These are phyloP conservation scores for Lactarius tabidus DNA, from an alignment of 768 basidiomycete species.

Conservation along the genomic window DNA sequence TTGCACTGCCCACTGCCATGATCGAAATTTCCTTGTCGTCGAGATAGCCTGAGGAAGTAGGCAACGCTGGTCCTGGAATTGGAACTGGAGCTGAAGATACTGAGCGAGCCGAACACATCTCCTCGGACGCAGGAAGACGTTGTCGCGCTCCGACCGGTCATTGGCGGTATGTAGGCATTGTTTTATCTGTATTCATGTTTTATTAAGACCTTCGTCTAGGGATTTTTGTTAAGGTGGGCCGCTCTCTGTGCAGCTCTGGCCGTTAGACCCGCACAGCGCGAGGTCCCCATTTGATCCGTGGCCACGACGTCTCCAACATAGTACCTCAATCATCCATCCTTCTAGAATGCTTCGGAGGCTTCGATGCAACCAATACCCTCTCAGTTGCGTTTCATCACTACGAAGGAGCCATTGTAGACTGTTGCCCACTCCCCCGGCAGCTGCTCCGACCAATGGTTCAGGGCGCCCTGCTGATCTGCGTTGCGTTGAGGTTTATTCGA, in stretches of 20 bases:
- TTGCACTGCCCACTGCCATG: not conserved
- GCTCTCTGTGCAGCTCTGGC: not conserved
- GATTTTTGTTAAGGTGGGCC: conserved; percentile 27
- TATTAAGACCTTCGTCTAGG: conserved; percentile 29
- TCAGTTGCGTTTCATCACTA: conserved; percentile 5
- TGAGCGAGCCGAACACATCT: not conserved
- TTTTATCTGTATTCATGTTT: conserved; percentile 23
- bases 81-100: not conserved
- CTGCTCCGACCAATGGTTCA: conserved; percentile 21
- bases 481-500: conserved; percentile 23
- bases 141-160: conserved; percentile 23
- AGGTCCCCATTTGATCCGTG: not conserved
- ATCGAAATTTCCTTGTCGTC: not conserved
- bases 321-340: conserved; percentile 5
- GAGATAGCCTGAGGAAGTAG: not conserved
- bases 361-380: conserved; percentile 8
- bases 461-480: conserved; percentile 23
- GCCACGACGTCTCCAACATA: conserved; percentile 15
- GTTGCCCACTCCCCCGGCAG: conserved; percentile 27
- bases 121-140: conserved; percentile 1
- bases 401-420: conserved; percentile 16
- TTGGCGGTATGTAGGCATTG: conserved; percentile 27
- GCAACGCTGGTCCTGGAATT: too few relatives aligned
- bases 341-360: conserved; percentile 2
- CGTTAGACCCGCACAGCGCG: not conserved